phyloP scores from a whole-genome alignment of 768 basidiomycete genomes.

The Podaxis mareebaensis region DNA sequence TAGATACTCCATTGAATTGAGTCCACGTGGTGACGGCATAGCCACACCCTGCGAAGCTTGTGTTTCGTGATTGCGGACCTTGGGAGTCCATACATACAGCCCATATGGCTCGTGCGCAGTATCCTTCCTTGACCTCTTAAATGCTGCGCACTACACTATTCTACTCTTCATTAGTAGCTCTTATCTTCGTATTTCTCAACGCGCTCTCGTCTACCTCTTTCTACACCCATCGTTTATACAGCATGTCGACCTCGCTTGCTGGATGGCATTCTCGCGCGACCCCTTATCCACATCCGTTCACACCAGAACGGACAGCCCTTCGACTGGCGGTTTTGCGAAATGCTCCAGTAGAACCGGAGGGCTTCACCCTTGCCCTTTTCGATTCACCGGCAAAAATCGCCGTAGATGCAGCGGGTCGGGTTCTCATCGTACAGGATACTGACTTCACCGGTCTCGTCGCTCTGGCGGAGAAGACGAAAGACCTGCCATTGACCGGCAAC shows the following conservation, averaged over 20 bases:
- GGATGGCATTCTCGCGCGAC: conserved; percentile 32
- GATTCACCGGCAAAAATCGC: conserved; percentile 21
- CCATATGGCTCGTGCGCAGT: conserved; percentile 3
- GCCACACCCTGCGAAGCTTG: neutral
- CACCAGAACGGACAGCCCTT: conserved; percentile 28
- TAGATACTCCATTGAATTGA: too few relatives aligned
- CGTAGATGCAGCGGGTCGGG: conserved; percentile 33
- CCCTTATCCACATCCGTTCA: conserved; percentile 26
- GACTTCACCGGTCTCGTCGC: conserved; percentile 29
- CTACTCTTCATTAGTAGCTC: neutral
- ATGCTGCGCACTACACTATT: conserved; percentile 1
- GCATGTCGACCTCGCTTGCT: conserved; percentile 24
- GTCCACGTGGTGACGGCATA: neutral
- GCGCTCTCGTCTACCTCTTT: neutral
- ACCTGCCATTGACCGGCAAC: conserved; percentile 26
- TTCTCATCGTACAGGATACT: conserved; percentile 24
- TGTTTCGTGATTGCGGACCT: neutral
- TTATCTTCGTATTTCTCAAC: neutral
- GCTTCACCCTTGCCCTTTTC: conserved; percentile 39
- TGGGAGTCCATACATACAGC: neutral
- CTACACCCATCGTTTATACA: neutral
- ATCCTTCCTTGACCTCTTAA: neutral
- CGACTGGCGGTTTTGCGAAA: conserved; percentile 34
- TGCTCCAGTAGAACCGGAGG: conserved; percentile 32
- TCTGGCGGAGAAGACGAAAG: conserved; percentile 23